phyloP scores from a whole-genome alignment of 345 rosid genomes.

The Euphorbia peplus region DNA sequence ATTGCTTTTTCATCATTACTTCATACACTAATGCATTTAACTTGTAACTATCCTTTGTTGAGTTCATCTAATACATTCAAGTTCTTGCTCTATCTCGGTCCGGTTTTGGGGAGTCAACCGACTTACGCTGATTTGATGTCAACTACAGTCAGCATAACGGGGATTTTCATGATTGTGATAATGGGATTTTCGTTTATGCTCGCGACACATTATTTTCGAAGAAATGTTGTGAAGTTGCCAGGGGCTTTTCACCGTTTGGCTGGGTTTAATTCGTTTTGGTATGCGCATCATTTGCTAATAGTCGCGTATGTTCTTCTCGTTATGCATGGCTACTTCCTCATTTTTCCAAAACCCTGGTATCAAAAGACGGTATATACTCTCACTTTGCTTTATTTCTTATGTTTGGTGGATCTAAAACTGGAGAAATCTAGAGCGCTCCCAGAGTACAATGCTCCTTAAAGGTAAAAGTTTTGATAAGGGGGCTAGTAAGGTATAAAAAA shows the following conservation, averaged over 20 bases:
- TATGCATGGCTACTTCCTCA: conserved; percentile 75
- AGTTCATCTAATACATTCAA: conserved; percentile 37
- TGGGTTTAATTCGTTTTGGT: conserved; percentile 96
- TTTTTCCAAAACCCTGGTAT: conserved; percentile 62
- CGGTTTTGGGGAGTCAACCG: conserved; percentile 57
- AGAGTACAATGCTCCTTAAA: too few relatives aligned
- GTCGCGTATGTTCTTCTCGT: conserved; percentile 63
- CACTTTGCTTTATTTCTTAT: not conserved
- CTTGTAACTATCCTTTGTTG: conserved; percentile 61
- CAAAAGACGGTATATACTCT: conserved; percentile 55
- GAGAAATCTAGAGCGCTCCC: too few relatives aligned
- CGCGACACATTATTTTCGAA: conserved; percentile 63
- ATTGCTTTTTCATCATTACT: conserved; percentile 44
- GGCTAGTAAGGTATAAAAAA: too few relatives aligned
- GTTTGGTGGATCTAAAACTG: too few relatives aligned
- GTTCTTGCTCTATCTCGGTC: conserved; percentile 48
- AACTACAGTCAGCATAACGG: conserved; percentile 56
- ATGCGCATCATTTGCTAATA: conserved; percentile 79
- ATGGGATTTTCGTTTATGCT: conserved; percentile 70
- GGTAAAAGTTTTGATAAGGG: too few relatives aligned
- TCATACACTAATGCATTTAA: conserved; percentile 54
- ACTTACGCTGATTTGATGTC: conserved; percentile 47
- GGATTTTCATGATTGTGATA: conserved; percentile 50
- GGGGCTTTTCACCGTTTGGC: conserved; percentile 60
- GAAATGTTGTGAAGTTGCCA: conserved; percentile 64